Evolutionary conservation across 208 protist species (phyloP).

Genomic region (Spongospora subterranea): DNA sequence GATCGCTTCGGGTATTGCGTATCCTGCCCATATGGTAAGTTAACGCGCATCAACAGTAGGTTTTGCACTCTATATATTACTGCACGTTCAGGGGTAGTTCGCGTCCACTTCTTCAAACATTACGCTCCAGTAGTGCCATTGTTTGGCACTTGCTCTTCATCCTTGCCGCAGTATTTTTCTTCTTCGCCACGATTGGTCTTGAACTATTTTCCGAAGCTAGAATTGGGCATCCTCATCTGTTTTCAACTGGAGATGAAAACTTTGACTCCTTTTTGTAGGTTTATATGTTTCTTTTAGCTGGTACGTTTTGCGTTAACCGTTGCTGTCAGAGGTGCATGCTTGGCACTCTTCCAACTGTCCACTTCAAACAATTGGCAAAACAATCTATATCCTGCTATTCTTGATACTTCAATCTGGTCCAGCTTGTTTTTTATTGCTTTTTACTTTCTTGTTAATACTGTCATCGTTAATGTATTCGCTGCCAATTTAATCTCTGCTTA

Average conservation of each 20-base stretch:
- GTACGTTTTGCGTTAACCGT: background rate
- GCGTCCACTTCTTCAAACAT: background rate
- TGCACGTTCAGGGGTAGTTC: background rate
- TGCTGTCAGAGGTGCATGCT: background rate
- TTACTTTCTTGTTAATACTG: constrained; percentile 24
- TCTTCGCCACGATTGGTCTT: constrained; percentile 34
- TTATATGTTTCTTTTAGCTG: background rate
- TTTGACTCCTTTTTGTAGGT: constrained; percentile 8
- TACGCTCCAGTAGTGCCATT: background rate
- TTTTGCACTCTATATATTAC: background rate
- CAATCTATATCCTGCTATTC: constrained; percentile 35
- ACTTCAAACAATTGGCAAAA: constrained; percentile 52
- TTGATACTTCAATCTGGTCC: background rate
- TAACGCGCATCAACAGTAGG: background rate
- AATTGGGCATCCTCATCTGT: background rate
- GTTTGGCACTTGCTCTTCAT: background rate
- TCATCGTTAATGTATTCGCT: constrained; percentile 50
- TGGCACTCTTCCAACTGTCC: constrained; percentile 27
- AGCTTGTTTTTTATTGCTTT: constrained; percentile 49
- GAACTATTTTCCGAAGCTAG: background rate
- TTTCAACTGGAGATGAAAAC: background rate
- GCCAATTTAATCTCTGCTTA: constrained; percentile 30
- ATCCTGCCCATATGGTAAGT: background rate
- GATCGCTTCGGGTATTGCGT: background rate
- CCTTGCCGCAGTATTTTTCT: background rate